Conservation (phyloP, 2,329 filamentous ascomycete species). For the Aspergillus vadensis region DNA sequence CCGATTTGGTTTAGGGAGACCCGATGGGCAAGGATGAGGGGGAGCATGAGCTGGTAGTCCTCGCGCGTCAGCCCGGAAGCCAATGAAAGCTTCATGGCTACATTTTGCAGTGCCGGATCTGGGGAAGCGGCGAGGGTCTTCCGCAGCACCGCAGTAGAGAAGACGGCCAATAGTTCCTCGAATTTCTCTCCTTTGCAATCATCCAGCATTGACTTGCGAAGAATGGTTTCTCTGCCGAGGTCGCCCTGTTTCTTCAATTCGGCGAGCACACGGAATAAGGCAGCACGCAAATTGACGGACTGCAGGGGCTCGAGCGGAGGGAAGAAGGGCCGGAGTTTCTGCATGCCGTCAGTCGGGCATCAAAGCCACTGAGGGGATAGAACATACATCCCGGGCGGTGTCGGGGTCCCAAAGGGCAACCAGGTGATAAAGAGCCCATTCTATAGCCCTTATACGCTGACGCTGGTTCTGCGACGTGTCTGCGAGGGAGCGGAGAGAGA, state of each 20-base stretch:
- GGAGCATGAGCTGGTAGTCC: constrained; percentile 53
- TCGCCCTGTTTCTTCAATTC: constrained; percentile 85
- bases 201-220: constrained; percentile 94
- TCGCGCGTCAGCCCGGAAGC: constrained; percentile 43
- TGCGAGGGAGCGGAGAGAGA: constrained; percentile 70
- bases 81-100: constrained; percentile 59
- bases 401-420: constrained; percentile 81
- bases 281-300: constrained; percentile 84
- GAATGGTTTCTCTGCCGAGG: constrained; percentile 74
- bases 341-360: constrained; percentile 14
- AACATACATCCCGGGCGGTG: constrained; percentile 68
- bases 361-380: background rate
- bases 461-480: constrained; percentile 74
- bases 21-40: constrained; percentile 73
- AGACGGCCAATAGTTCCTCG: constrained; percentile 79
- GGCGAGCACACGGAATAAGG: constrained; percentile 77
- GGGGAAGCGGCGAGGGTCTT: constrained; percentile 58
- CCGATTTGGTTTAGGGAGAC: constrained; percentile 64
- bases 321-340: constrained; percentile 90
- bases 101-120: constrained; percentile 46
- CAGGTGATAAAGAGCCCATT: constrained; percentile 89
- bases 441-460: constrained; percentile 76
- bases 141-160: constrained; percentile 81
- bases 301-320: constrained; percentile 87
- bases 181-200: constrained; percentile 92